Evolutionary conservation across 495 filamentous ascomycete species (phyloP).

Genomic region (Hypoxylon subgilvum): DNA sequence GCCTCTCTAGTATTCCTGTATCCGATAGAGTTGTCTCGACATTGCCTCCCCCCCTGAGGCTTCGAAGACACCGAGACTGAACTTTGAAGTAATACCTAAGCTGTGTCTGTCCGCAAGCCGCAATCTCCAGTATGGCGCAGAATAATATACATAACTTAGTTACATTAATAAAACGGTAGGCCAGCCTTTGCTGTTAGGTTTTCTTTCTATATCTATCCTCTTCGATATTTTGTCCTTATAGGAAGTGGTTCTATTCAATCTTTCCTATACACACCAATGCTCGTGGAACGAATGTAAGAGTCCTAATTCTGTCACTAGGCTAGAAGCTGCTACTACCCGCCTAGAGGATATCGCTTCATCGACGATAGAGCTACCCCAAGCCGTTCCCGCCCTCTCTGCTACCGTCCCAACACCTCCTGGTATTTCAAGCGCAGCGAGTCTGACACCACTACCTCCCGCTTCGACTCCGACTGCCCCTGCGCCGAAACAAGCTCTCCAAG

Average conservation of each 20-base stretch:
- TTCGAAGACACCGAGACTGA: constrained; percentile 13
- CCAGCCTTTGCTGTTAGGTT: background rate
- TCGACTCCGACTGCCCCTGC: constrained; percentile 46
- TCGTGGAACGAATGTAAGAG: background rate
- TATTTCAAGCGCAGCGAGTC: constrained; percentile 37
- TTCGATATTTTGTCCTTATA: background rate
- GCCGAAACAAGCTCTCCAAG: constrained; percentile 51
- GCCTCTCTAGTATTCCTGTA: background rate
- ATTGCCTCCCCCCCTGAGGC: constrained; percentile 18
- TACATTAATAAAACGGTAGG: constrained; percentile 96
- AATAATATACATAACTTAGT: constrained; percentile 93
- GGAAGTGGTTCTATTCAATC: background rate
- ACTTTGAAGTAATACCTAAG: constrained; percentile 2
- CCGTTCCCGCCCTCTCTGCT: constrained; percentile 48
- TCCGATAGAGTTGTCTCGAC: background rate
- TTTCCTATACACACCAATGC: background rate
- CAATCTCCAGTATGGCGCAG: constrained; percentile 54
- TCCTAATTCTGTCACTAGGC: constrained; percentile 58
- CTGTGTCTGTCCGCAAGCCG: background rate
- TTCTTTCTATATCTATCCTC: background rate
- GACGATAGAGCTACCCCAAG: constrained; percentile 63
- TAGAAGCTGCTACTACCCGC: constrained; percentile 95
- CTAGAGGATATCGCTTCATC: constrained; percentile 93
- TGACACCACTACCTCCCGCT: constrained; percentile 37
- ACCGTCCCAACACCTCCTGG: constrained; percentile 41